These are phyloP conservation scores for Phytophthora pistaciae DNA, from an alignment of 352 stramenopile species.

Conservation along the genomic window DNA sequence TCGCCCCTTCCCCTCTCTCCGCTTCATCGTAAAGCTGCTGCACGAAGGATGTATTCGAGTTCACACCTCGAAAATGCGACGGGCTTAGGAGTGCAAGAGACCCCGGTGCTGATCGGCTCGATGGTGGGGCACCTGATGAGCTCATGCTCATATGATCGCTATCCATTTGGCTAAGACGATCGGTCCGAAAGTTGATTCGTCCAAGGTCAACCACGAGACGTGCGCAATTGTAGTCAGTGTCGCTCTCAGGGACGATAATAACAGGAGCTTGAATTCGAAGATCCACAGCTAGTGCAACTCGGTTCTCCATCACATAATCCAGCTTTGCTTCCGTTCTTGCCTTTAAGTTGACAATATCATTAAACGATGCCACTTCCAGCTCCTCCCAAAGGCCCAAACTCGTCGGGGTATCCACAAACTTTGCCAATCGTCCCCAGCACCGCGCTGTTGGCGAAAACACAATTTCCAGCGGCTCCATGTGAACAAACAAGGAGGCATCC, in stretches of 20 bases:
- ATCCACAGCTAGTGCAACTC: constrained; percentile 81
- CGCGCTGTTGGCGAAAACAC: constrained; percentile 85
- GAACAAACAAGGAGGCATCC: constrained; percentile 81
- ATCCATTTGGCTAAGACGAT: constrained; percentile 83
- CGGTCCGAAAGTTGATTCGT: constrained; percentile 86
- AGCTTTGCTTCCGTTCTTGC: constrained; percentile 88
- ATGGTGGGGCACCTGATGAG: constrained; percentile 37
- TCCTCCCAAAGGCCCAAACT: constrained; percentile 86
- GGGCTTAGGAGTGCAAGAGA: constrained; percentile 56
- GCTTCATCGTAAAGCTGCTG: constrained; percentile 90
- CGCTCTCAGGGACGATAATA: constrained; percentile 85
- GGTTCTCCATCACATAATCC: constrained; percentile 91
- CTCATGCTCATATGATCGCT: constrained; percentile 51
- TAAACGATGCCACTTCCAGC: constrained; percentile 89
- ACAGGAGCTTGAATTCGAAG: constrained; percentile 88
- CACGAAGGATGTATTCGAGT: constrained; percentile 78
- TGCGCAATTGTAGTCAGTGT: constrained; percentile 81
- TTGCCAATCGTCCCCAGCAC: constrained; percentile 81
- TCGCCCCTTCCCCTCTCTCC: constrained; percentile 82
- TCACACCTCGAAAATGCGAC: constrained; percentile 40
- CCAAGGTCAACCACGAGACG: constrained; percentile 86
- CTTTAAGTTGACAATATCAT: constrained; percentile 92
- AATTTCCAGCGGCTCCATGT: constrained; percentile 90
- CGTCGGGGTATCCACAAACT: constrained; percentile 83
- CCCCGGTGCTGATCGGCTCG: constrained; percentile 39